A percentile compares a stretch with the other conserved stretches of the same genome.
Evolutionary conservation across 768 basidiomycete genomes (phyloP).

Genomic region (Hericium rajendrae): DNA sequence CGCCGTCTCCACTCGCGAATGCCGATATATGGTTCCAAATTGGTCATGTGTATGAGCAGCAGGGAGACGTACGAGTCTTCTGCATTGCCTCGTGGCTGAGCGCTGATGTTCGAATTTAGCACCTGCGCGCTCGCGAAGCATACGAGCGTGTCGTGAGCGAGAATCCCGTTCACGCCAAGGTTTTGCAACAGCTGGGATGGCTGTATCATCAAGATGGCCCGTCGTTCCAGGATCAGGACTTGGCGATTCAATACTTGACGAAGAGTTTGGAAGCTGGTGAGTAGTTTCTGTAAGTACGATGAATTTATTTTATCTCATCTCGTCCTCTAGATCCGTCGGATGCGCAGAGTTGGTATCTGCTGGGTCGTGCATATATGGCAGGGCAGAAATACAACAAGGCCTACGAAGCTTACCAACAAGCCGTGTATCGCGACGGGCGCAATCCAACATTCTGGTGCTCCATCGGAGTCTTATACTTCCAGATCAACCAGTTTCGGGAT

Average conservation of each 20-base stretch:
- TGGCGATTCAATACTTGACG: conserved; percentile 88
- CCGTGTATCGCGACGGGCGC: conserved; percentile 96
- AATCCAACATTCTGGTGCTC: conserved; percentile 99
- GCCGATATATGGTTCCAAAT: conserved; percentile 99
- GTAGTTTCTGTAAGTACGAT: conserved; percentile 18
- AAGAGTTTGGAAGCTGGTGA: conserved; percentile 91
- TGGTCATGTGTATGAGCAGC: conserved; percentile 96
- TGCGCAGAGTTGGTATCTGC: conserved; percentile 97
- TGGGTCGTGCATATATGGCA: conserved; percentile 97
- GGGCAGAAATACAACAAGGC: conserved; percentile 99
- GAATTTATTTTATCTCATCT: conserved; percentile 1
- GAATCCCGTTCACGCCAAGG: conserved; percentile 92
- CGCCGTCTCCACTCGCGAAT: conserved; percentile 90
- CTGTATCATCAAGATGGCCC: conserved; percentile 94
- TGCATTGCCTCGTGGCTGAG: neutral
- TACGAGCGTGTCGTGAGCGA: conserved; percentile 93
- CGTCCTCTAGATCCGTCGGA: conserved; percentile 71
- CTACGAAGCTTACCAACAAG: conserved; percentile 98
- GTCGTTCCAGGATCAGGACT: conserved; percentile 90
- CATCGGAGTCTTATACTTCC: conserved; percentile 98
- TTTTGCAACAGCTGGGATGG: conserved; percentile 96
- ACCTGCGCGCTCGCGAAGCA: conserved; percentile 83
- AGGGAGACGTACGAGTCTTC: conserved; percentile 69
- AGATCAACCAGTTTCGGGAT: conserved; percentile 99
- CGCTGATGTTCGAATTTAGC: conserved; percentile 36